Evolutionary conservation across 495 filamentous ascomycete genomes (phyloP).

Genomic region (Neurospora africana): DNA sequence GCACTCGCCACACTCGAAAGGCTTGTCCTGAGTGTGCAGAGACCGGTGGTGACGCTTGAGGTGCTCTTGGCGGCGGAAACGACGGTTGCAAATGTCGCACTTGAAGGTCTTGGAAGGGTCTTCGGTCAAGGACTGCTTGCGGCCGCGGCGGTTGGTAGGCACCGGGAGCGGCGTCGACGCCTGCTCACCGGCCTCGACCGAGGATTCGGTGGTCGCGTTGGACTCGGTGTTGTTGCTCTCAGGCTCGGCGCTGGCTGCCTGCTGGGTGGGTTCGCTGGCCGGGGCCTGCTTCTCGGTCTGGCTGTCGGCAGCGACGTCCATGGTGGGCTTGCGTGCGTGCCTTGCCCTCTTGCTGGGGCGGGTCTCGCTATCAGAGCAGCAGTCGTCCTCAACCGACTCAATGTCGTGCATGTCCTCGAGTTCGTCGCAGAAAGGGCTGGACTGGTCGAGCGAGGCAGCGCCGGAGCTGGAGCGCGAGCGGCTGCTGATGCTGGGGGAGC

Average conservation of each 20-base stretch:
- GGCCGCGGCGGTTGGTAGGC: conserved; percentile 81
- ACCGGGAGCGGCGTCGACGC: conserved; percentile 37
- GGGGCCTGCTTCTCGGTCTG: conserved; percentile 30
- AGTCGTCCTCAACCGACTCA: conserved; percentile 30
- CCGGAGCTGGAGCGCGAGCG: conserved; percentile 66
- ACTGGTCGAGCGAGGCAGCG: conserved; percentile 55
- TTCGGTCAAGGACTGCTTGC: conserved; percentile 97
- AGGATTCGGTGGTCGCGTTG: conserved; percentile 17
- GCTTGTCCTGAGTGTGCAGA: conserved; percentile 96
- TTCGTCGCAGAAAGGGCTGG: conserved; percentile 62
- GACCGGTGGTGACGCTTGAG: conserved; percentile 98
- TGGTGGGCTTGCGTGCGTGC: conserved; percentile 33
- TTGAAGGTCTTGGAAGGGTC: conserved; percentile 98
- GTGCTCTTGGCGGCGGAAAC: conserved; percentile 97
- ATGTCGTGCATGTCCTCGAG: conserved; percentile 56
- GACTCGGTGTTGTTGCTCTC: conserved; percentile 14
- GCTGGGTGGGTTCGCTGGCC: not conserved
- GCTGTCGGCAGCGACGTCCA: conserved; percentile 35
- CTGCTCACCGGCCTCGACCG: conserved; percentile 16
- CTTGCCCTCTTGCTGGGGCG: not conserved
- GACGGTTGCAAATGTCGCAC: conserved; percentile 88
- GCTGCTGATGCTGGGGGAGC: conserved; percentile 49
- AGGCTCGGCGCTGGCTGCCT: conserved; percentile 5
- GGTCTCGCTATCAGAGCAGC: not conserved
- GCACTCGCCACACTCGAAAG: conserved; percentile 93